Evolutionary conservation across 176 grass and related monocot genomes (phyloP).

Genomic region (barley (Hordeum vulgare)): MorexV3_pseudomolecules_assembly NC_058524.1:127513896-127514395

Average conservation of each 20-base stretch:
- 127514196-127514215: no score
- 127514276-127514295: not conserved
- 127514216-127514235: not conserved
- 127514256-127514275: not conserved
- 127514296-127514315: not conserved
- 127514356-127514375: not conserved
- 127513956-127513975: not conserved
- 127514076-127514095: not conserved
- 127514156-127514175: no score
- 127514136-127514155: not conserved
- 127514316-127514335: no score
- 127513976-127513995: not conserved
- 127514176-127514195: no score
- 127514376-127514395: not conserved
- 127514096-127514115: not conserved
- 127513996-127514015: not conserved
- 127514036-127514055: not conserved
- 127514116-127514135: not conserved
- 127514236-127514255: not conserved
- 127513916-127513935: not conserved
- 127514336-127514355: not conserved
- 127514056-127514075: not conserved
- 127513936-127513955: not conserved
- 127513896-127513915: not conserved
- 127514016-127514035: not conserved